Base-by-base conservation (phyloP, 169 alveolate genomes). In the Plasmodium gaboni region DNA sequence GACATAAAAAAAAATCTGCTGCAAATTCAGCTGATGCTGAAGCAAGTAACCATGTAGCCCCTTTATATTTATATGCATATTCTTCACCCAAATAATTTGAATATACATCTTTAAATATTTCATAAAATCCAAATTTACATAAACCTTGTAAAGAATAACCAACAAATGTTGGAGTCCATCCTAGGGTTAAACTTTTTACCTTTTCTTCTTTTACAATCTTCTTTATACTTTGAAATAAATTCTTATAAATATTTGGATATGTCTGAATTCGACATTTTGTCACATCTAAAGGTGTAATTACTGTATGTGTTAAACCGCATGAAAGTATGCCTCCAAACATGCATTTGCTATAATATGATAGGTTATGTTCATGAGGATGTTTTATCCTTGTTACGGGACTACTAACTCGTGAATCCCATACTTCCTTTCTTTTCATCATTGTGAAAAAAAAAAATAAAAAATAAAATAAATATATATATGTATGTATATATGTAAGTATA, bases 101-200 rank as follows among this genome's bases (percentile, higher is more conserved):
- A 92, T 97, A 97, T 32, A 97, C 93, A 92, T 98, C 99, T 94
- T 99, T 99, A 97, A 99, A 99, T 88, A 96, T 92, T 94, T 99
- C 99, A 90, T 98, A 97, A 88, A 98, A 96, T 28, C 99, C 99
- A 92, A 97, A 98, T 93, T 99, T 99, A 87, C 98, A 98, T 89
- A 98, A 95, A 26, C 99, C 99, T 95, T 98, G 99, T 74, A 96
- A 87, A 13, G 99, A 96, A 93, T 99, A 99, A 17, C 99, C 99
- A 15, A 97, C 64, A 38, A 97, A 93, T 26, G 99, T 98, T n/a
- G 99, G 99, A 17, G 95, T 95, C 99, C 99, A 97, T 19, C 99
- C 99, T 26, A 97, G 95, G 51, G 97, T 93, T 74, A 98, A 92
- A 68, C 99, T 98, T 42, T 92, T 90, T 19, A 94, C 63, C 12